These are phyloP conservation scores for Grosmannia clavigera DNA, from an alignment of 2,329 filamentous ascomycete genomes.

Conservation along the genomic window DNA sequence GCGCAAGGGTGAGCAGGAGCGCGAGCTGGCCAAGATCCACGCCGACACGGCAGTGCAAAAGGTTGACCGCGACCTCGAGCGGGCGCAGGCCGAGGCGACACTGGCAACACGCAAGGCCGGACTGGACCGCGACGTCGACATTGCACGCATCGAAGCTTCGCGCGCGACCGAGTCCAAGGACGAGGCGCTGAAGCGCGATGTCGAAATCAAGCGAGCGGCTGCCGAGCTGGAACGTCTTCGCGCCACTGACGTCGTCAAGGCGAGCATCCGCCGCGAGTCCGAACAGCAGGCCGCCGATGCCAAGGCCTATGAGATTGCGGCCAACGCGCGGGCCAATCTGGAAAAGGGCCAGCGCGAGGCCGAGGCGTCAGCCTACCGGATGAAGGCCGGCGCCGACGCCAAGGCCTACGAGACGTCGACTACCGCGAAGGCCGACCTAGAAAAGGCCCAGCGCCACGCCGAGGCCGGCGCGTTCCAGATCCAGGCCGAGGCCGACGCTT, in stretches of 20 bases:
- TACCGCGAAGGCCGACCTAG: too few species aligned
- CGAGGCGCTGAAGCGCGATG: conserved; percentile 66
- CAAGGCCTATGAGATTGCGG: conserved; percentile 49
- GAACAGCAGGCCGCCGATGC: conserved; percentile 55
- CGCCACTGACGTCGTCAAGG: conserved; percentile 67
- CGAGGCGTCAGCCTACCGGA: conserved; percentile 31
- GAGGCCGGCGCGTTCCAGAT: conserved; percentile 36
- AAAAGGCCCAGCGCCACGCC: conserved; percentile 15
- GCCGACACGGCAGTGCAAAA: conserved; percentile 75
- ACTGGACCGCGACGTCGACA: conserved; percentile 61
- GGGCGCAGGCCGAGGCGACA: conserved; percentile 64
- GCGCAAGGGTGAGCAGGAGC: conserved; percentile 68
- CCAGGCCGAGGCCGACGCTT: conserved; percentile 30
- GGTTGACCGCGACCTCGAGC: conserved; percentile 73
- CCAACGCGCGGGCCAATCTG: conserved; percentile 43
- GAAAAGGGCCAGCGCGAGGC: conserved; percentile 31
- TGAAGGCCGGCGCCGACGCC: conserved; percentile 32
- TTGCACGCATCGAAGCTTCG: conserved; percentile 61
- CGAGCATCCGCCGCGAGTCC: conserved; percentile 55
- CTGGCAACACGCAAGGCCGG: conserved; percentile 61
- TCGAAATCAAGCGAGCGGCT: conserved; percentile 63
- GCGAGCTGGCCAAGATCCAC: conserved; percentile 79
- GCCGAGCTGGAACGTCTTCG: conserved; percentile 73
- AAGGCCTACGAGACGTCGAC: conserved; percentile 21
- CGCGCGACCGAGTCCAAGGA: conserved; percentile 64